A percentile compares a stretch with the other conserved stretches of the same genome.
Evolutionary conservation across 2,329 filamentous ascomycete species (phyloP).

Genomic region (Cytospora piceae): DNA sequence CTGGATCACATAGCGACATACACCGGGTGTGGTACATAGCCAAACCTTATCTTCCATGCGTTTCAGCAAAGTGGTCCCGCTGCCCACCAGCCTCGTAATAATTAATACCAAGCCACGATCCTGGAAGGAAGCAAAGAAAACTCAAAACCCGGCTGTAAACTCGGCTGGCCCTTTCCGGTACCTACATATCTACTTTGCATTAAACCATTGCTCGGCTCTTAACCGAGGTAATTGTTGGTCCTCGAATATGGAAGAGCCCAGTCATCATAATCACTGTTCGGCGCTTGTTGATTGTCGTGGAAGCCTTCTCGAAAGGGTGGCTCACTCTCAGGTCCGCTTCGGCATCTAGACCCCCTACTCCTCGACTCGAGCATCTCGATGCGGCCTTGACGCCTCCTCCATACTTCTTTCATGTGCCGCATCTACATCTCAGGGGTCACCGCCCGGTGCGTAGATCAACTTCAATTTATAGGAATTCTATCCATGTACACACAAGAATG

Average conservation of each 20-base stretch:
- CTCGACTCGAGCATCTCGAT: not conserved
- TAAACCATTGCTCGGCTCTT: not conserved
- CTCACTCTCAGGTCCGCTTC: not conserved
- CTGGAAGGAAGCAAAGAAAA: not conserved
- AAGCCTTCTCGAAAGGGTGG: not conserved
- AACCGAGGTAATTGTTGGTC: not conserved
- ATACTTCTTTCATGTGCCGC: not conserved
- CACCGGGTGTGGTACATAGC: not conserved
- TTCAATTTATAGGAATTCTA: not conserved
- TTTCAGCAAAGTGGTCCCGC: conserved; percentile 4
- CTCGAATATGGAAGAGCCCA: not conserved
- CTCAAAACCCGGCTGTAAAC: not conserved
- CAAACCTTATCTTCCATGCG: not conserved
- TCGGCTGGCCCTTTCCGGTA: not conserved
- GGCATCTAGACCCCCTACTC: not conserved
- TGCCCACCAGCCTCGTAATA: not conserved
- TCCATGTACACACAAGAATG: not conserved
- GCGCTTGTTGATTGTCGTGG: not conserved
- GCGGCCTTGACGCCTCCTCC: not conserved
- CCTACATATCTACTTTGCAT: not conserved
- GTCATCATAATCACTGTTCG: not conserved
- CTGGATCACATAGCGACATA: not conserved
- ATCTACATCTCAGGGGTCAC: not conserved
- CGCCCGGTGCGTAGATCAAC: not conserved
- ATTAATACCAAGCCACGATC: not conserved